These are phyloP conservation scores for Cyberlindnera galapagoensis DNA, from an alignment of 805 yeast genomes.

Conservation along the genomic window DNA sequence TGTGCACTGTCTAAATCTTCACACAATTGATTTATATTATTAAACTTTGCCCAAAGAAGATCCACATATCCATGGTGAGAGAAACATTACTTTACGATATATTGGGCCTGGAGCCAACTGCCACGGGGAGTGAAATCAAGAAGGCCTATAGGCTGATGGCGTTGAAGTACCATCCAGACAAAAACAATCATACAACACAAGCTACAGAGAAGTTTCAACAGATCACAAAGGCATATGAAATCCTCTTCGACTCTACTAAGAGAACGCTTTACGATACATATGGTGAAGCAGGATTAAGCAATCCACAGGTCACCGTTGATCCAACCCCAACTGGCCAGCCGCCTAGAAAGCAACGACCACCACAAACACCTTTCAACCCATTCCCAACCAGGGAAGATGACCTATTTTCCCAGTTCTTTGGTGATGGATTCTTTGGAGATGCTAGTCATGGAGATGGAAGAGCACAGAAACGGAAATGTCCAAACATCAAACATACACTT, in stretches of 20 bases:
- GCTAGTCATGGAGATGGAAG: neutral
- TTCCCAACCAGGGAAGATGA: constrained; percentile 21
- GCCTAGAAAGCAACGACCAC: neutral
- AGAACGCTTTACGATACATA: constrained; percentile 80
- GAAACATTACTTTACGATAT: constrained; percentile 62
- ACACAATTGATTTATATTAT: no score
- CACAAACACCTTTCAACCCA: no score
- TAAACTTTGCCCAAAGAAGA: neutral
- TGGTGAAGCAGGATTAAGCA: constrained; percentile 85
- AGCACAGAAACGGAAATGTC: constrained; percentile 33
- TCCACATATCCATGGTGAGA: constrained; percentile 45
- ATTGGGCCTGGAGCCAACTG: constrained; percentile 44
- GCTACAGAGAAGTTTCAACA: constrained; percentile 94
- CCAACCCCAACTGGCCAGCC: constrained; percentile 1
- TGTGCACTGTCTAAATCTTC: no score
- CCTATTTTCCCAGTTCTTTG: constrained; percentile 27
- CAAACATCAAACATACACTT: constrained; percentile 50
- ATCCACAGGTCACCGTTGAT: constrained; percentile 38
- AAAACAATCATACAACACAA: constrained; percentile 66
- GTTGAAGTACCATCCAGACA: constrained; percentile 77
- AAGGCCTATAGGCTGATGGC: constrained; percentile 54
- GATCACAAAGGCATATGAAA: constrained; percentile 79
- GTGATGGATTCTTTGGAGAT: constrained; percentile 20
- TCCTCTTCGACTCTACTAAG: constrained; percentile 74
- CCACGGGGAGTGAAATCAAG: constrained; percentile 42